Evolutionary conservation across 306 rosid genomes (phyloP), one percentile per base, ranked within the genome.

Genomic region (Bauhinia variegata): DNA sequence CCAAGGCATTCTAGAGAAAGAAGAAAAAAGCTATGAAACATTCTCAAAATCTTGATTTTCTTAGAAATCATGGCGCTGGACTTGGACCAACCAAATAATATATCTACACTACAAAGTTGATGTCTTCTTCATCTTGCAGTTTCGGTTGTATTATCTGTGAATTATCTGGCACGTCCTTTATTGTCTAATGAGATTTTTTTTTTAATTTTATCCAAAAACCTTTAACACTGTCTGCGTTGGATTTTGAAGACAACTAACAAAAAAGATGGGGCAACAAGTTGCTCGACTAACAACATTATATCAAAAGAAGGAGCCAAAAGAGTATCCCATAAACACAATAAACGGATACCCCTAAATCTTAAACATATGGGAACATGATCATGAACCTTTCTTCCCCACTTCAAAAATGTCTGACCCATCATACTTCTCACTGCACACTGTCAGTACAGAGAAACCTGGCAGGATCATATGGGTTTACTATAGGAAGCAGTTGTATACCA

Each of bases 391-490:
- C n/a, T n/a, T 1, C 28, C 28, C 28, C 2, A 23, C 2, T 23
- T 1, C 28, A 23, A 23, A 51, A 52, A 9, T 95, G 92, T 90
- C 63, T 12, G 92, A 90, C 49, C 95, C 96, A 90, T 95, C 97
- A 90, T 95, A 95, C 97, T 95, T 95, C 99, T 90, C 99, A 36
- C 99, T 86, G 99, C 84, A 90, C 99, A 91, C 97, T 95, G 97
- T 72, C 99, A 90, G 87, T 95, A 79, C 97, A 95, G 89, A 88
- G 97, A 90, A 91, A 95, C 99, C 99, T 95, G 96, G 92, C 92
- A 90, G 95, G 95, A 78, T 84, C 96, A 74, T 13, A 16, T 11
- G 52, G 62, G 7, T 60, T 85, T 75, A 82, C 61, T 88, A 32
- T 95, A 79, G 99, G 99, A 95, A 90, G 96, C 92, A 63, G 67